Evolutionary conservation across 2,329 filamentous ascomycete genomes (phyloP), one percentile per base, ranked within the genome.

Genomic region (Boeremia exigua): DNA sequence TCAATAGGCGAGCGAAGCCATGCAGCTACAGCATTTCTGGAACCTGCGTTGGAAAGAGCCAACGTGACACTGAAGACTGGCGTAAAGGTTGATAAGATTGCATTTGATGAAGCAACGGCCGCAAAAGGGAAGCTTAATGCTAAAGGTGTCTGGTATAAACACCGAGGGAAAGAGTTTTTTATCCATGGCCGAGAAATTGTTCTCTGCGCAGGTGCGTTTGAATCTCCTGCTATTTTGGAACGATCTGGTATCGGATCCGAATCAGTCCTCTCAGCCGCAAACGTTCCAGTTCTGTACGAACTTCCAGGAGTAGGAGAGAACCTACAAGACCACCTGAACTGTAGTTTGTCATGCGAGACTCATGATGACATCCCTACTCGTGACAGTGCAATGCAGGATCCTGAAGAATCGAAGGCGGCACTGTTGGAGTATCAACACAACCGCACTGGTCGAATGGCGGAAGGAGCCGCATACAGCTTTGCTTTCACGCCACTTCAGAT

Each of bases 251-350:
- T 89, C 4, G 85, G 84, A 14, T 75, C 77, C 39, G 70, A 75
- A 0, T 71, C 79, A 0, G 58, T 85, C 2, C 77, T 88, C 1
- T 54, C 76, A 11, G 75, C 77, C 32, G 79, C 82, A 58, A 73
- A 77, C 7, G 85, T 88, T 58, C 67, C 77, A 1, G 69, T 82
- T 0, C 56, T 86, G 14, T 77, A 81, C 6, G 78, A 87, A 58
- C 82, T 86, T 1, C 80, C 82, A 0, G 83, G 86, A 19, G 85
- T 89, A 1, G 87, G 86, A 1, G 81, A 82, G 54, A 86, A 88
- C 69, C 76, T 89, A 8, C 79, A 86, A 36, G 86, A 89, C 63
- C 85, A 87, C 42, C 38, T 62, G 2, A 62, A 62, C 17, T 61
- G 57, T 23, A 34, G 60, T 25, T 34, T 66, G 11, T 61, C 62